These are phyloP conservation scores for Penicillium desertorum DNA, from an alignment of 495 filamentous ascomycete species.

Conservation along the genomic window DNA sequence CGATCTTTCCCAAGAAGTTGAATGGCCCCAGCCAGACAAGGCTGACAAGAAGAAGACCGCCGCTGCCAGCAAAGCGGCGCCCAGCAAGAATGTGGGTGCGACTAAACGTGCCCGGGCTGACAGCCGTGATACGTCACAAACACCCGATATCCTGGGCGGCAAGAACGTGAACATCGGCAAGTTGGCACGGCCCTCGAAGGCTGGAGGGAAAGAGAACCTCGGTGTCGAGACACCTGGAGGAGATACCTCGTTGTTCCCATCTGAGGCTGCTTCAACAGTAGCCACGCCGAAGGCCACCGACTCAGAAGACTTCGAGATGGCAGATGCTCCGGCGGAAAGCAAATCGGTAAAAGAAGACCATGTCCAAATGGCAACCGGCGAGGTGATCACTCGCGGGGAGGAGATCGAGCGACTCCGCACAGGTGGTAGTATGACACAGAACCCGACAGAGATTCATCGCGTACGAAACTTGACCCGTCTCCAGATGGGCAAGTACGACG, in stretches of 20 bases:
- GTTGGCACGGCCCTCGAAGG: constrained; percentile 50
- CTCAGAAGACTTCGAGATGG: constrained; percentile 63
- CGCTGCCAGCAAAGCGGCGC: constrained; percentile 41
- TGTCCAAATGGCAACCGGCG: constrained; percentile 38
- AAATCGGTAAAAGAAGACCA: constrained; percentile 42
- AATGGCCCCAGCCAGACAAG: constrained; percentile 75
- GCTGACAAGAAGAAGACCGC: constrained; percentile 63
- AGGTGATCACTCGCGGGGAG: constrained; percentile 75
- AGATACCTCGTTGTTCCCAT: constrained; percentile 42
- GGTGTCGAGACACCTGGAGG: constrained; percentile 37
- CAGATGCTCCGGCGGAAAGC: constrained; percentile 53
- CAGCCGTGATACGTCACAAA: constrained; percentile 58
- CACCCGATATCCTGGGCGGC: constrained; percentile 54
- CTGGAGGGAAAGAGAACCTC: constrained; percentile 65
- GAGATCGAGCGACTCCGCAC: constrained; percentile 95
- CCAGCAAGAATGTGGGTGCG: constrained; percentile 43
- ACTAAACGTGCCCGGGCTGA: constrained; percentile 51
- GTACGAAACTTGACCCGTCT: constrained; percentile 90
- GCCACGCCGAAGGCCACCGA: constrained; percentile 55
- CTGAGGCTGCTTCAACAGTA: constrained; percentile 50
- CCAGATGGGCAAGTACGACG: constrained; percentile 87
- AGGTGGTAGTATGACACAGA: constrained; percentile 96
- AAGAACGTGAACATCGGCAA: constrained; percentile 52
- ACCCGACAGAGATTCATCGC: constrained; percentile 92
- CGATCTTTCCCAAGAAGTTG: constrained; percentile 74